These are phyloP conservation scores for Volvariella volvacea DNA, from an alignment of 1,284 basidiomycete genomes.

Conservation along the genomic window DNA sequence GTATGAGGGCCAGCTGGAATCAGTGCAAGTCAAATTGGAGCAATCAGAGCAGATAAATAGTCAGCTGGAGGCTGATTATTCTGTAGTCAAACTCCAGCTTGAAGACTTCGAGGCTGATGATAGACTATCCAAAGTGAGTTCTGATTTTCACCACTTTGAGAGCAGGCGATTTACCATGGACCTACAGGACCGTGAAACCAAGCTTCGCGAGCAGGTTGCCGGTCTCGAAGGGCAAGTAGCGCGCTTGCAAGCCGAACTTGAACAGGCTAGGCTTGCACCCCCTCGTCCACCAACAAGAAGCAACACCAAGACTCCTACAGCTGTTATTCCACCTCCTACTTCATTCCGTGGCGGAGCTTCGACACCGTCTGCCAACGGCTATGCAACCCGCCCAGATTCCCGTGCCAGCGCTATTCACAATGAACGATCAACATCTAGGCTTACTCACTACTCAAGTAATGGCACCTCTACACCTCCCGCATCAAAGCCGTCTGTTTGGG, in stretches of 20 bases:
- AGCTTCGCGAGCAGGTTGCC: conserved; percentile 58
- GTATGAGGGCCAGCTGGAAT: conserved; percentile 54
- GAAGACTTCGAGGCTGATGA: conserved; percentile 69
- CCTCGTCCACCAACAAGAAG: conserved; percentile 9
- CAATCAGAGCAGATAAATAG: conserved; percentile 55
- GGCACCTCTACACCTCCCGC: conserved; percentile 43
- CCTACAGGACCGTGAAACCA: conserved; percentile 55
- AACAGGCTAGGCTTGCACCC: conserved; percentile 33
- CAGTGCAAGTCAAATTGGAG: conserved; percentile 52
- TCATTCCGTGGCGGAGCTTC: conserved; percentile 24
- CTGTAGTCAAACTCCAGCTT: conserved; percentile 57
- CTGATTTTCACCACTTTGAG: neutral
- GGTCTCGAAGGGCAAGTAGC: conserved; percentile 56
- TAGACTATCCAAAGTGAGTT: conserved; percentile 53
- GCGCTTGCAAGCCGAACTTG: conserved; percentile 54
- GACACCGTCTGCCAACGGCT: conserved; percentile 22
- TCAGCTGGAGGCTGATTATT: conserved; percentile 65
- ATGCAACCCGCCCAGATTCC: conserved; percentile 57
- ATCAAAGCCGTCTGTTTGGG: conserved; percentile 44
- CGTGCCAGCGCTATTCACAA: conserved; percentile 57
- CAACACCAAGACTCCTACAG: conserved; percentile 15
- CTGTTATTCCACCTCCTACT: conserved; percentile 15
- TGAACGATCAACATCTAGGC: conserved; percentile 17
- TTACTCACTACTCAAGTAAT: conserved; percentile 18
- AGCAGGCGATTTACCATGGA: conserved; percentile 2